Evolutionary conservation across 352 stramenopile genomes (phyloP).

Genomic region (Phytopythium cucurbitacearum): DNA sequence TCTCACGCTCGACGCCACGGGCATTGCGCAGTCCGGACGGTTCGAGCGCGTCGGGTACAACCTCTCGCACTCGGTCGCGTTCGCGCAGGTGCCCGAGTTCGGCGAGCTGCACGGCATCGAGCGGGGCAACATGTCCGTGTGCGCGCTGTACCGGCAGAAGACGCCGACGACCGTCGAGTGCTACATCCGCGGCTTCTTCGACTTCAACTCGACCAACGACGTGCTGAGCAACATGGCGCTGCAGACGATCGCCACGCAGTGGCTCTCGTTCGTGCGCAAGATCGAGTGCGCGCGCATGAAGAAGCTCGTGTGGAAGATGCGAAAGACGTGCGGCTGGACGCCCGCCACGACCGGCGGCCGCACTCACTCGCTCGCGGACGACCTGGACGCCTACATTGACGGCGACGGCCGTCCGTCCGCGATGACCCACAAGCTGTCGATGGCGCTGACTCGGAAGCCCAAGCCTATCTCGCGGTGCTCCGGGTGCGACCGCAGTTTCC

Average conservation of each 20-base stretch:
- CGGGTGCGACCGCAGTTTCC: constrained; percentile 3
- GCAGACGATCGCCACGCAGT: constrained; percentile 9
- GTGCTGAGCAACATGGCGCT: constrained; percentile 18
- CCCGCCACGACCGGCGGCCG: constrained; percentile 7
- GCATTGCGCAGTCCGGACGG: constrained; percentile 11
- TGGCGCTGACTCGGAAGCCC: neutral
- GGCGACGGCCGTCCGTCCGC: neutral
- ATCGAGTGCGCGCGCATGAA: constrained; percentile 21
- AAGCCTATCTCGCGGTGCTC: neutral
- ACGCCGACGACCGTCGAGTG: constrained; percentile 11
- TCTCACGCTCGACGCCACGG: constrained; percentile 27
- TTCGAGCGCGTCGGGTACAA: constrained; percentile 23
- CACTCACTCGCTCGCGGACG: constrained; percentile 29
- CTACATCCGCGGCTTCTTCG: constrained; percentile 30
- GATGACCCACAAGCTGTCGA: neutral
- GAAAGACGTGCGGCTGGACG: constrained; percentile 9
- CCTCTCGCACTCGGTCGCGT: constrained; percentile 12
- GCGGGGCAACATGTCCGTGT: constrained; percentile 13
- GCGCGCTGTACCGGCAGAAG: constrained; percentile 11
- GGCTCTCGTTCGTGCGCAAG: constrained; percentile 8
- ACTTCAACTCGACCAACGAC: constrained; percentile 18
- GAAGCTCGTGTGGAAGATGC: constrained; percentile 20
- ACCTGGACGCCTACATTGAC: constrained; percentile 17
- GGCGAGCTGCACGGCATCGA: constrained; percentile 6
- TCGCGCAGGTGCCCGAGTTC: constrained; percentile 6